phyloP scores from a whole-genome alignment of 768 basidiomycete genomes.

The Boletus vinaceobasis region DNA sequence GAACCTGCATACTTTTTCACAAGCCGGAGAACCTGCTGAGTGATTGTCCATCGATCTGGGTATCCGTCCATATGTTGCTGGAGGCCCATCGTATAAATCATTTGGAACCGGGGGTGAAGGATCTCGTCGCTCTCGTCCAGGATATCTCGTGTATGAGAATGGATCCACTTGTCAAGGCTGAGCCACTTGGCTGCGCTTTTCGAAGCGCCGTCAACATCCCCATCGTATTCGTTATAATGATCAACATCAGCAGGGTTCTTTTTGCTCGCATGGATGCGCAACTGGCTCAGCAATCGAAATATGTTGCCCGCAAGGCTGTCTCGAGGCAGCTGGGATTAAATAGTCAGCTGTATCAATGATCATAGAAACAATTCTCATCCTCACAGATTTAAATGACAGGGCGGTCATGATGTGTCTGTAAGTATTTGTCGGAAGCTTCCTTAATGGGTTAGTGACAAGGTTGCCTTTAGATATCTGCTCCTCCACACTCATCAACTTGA shows the following conservation, averaged over 20 bases:
- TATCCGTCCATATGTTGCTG: slow-evolving; percentile 20
- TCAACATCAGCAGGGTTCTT: neutral
- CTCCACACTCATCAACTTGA: slow-evolving; percentile 42
- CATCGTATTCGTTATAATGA: neutral
- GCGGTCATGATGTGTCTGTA: neutral
- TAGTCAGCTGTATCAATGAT: neutral
- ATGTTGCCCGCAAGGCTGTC: neutral
- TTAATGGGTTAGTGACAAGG: slow-evolving; percentile 9
- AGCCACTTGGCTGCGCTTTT: slow-evolving; percentile 10
- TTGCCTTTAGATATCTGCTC: slow-evolving; percentile 7
- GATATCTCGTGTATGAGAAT: slow-evolving; percentile 13
- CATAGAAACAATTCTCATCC: neutral
- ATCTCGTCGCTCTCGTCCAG: slow-evolving; percentile 22
- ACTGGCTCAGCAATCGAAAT: neutral
- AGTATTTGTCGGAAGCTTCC: neutral
- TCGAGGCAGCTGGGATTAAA: neutral
- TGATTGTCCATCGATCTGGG: slow-evolving; percentile 29
- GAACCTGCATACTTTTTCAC: neutral
- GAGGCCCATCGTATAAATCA: slow-evolving; percentile 25
- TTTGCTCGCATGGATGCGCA: too few relatives aligned
- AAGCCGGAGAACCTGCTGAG: slow-evolving; percentile 25
- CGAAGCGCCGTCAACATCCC: neutral
- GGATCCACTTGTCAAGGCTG: slow-evolving; percentile 11
- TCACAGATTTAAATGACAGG: neutral
- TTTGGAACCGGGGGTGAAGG: slow-evolving; percentile 20